Evolutionary conservation across 129 eudicot genomes (phyloP).

Genomic region (Arctium minus): DNA sequence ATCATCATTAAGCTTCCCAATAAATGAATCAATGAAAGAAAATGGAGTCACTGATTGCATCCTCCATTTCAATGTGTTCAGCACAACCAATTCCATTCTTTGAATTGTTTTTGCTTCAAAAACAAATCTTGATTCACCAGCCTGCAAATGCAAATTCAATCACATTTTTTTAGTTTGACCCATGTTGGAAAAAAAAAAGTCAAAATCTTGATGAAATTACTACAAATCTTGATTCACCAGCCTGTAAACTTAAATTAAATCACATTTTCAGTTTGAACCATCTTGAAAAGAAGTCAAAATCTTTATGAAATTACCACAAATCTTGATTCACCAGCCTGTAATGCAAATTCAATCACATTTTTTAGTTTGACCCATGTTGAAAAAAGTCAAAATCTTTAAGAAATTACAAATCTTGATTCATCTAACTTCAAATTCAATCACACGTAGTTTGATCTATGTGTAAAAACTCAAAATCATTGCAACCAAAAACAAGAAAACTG

Average conservation of each 20-base stretch:
- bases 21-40: slow-evolving; percentile 58
- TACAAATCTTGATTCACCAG: background rate
- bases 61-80: slow-evolving; percentile 74
- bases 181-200: background rate
- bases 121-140: slow-evolving; percentile 45
- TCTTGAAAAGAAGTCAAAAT: too few relatives aligned
- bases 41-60: slow-evolving; percentile 74
- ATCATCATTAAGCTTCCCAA: slow-evolving; percentile 35
- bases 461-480: background rate
- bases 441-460: too few relatives aligned
- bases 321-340: slow-evolving; percentile 45
- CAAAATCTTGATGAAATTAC: background rate
- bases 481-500: background rate
- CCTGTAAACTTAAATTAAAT: too few relatives aligned
- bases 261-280: too few relatives aligned
- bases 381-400: background rate
- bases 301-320: slow-evolving; percentile 13
- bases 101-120: slow-evolving; percentile 66
- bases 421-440: background rate
- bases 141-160: slow-evolving; percentile 23
- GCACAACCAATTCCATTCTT: slow-evolving; percentile 70
- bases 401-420: background rate
- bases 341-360: background rate
- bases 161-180: background rate
- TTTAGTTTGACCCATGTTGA: background rate